These are phyloP conservation scores for Fusarium sterilihyphosum DNA, from an alignment of 2,329 filamentous ascomycete genomes.

Conservation along the genomic window DNA sequence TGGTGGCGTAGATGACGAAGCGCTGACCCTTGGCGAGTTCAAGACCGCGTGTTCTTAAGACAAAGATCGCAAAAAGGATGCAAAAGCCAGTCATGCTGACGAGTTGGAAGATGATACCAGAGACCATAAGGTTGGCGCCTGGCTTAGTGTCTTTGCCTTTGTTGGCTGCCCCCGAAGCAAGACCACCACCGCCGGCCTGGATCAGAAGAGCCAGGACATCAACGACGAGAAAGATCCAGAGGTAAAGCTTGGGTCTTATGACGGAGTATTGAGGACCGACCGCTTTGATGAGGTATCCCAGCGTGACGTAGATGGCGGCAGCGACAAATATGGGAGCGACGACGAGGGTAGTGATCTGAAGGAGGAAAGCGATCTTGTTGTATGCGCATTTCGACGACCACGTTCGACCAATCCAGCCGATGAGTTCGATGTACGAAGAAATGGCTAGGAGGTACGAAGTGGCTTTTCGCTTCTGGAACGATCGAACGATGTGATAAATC, in stretches of 20 bases:
- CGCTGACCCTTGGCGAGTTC: constrained; percentile 43
- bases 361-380: constrained; percentile 58
- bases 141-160: constrained; percentile 49
- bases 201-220: constrained; percentile 29
- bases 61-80: constrained; percentile 50
- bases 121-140: constrained; percentile 60
- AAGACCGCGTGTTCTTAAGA: constrained; percentile 48
- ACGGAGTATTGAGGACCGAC: constrained; percentile 56
- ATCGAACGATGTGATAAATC: constrained; percentile 30
- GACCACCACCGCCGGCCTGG: constrained; percentile 59
- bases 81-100: constrained; percentile 59
- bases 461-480: constrained; percentile 31
- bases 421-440: constrained; percentile 47
- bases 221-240: constrained; percentile 59
- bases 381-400: constrained; percentile 61
- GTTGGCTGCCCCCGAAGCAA: constrained; percentile 51
- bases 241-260: constrained; percentile 54
- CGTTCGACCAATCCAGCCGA: constrained; percentile 60
- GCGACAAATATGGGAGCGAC: constrained; percentile 61
- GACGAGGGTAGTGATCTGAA: constrained; percentile 59
- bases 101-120: constrained; percentile 61
- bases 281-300: constrained; percentile 57
- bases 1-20: constrained; percentile 48
- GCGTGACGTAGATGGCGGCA: constrained; percentile 60
- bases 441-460: constrained; percentile 33